A percentile compares a stretch with the other conserved stretches of the same genome.
phyloP scores from a whole-genome alignment of 805 yeast genomes.

The Metschnikowia kunwiensis region DNA sequence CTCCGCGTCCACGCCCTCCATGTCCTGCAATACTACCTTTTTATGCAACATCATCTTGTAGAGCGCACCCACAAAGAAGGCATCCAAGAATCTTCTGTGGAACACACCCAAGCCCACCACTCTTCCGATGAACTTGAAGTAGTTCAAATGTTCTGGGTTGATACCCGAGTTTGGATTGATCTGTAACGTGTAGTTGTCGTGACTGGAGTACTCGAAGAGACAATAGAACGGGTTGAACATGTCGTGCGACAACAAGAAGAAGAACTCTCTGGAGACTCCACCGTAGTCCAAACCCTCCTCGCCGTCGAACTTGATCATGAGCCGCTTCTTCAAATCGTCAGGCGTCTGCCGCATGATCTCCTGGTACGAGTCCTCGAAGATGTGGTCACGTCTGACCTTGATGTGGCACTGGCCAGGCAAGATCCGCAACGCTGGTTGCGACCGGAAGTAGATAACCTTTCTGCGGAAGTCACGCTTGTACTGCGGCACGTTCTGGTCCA shows the following conservation, averaged over 20 bases:
- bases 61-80: constrained; percentile 96
- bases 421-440: constrained; percentile 96
- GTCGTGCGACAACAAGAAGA: constrained; percentile 93
- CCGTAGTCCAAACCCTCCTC: constrained; percentile 99
- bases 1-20: constrained; percentile 99
- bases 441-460: constrained; percentile 94
- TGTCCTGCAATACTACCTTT: constrained; percentile 91
- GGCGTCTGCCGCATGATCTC: constrained; percentile 99
- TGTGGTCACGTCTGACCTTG: constrained; percentile 93
- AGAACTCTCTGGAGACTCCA: constrained; percentile 98
- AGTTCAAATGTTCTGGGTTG: constrained; percentile 96
- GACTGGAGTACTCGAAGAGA: constrained; percentile 94
- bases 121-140: constrained; percentile 97
- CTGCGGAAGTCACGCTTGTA: constrained; percentile 98
- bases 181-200: constrained; percentile 96
- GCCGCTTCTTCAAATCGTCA: constrained; percentile 93
- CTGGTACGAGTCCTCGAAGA: constrained; percentile 96
- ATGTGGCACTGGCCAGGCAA: constrained; percentile 98
- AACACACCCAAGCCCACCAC: constrained; percentile 97
- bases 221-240: constrained; percentile 99
- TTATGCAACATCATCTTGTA: constrained; percentile 96
- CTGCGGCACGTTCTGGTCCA: constrained; percentile 98
- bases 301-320: constrained; percentile 98
- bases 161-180: constrained; percentile 96
- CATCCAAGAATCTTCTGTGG: constrained; percentile 97